A percentile compares a stretch with the other conserved stretches of the same genome.
Conservation (phyloP, 805 yeast species). For the Lachancea kluyveri region DNA sequence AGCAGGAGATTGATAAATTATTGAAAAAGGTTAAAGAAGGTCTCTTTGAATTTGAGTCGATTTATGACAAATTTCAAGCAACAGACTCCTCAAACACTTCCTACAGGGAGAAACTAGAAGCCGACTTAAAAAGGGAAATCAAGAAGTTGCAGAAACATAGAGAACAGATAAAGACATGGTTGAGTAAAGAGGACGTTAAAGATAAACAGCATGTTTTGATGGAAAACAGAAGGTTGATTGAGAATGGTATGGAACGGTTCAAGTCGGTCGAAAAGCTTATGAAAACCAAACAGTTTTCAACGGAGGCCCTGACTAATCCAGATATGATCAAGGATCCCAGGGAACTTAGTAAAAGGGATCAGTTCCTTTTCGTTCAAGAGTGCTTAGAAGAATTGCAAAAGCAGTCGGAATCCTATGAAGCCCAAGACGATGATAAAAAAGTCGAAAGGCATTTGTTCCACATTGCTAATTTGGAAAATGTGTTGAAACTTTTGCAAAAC, state of each 20-base stretch:
- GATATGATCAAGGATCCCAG: constrained; percentile 62
- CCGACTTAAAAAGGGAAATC: constrained; percentile 89
- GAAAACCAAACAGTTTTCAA: constrained; percentile 90
- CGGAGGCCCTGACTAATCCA: constrained; percentile 80
- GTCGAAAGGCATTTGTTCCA: constrained; percentile 77
- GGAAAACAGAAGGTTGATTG: constrained; percentile 68
- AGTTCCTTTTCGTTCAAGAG: constrained; percentile 59
- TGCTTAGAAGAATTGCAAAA: constrained; percentile 74
- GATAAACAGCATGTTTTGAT: constrained; percentile 70
- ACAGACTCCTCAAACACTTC: constrained; percentile 64
- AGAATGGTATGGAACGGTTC: constrained; percentile 87
- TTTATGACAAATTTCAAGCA: constrained; percentile 76
- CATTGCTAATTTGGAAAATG: constrained; percentile 66
- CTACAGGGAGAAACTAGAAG: constrained; percentile 89
- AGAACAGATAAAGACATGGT: constrained; percentile 94
- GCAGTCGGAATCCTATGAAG: constrained; percentile 75
- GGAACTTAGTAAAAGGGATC: constrained; percentile 72
- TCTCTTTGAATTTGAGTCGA: constrained; percentile 72
- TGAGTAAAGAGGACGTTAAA: constrained; percentile 84
- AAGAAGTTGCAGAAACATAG: constrained; percentile 89
- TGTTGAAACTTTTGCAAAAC: constrained; percentile 70
- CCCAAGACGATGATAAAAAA: constrained; percentile 55
- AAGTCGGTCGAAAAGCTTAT: constrained; percentile 89
- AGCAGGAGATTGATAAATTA: constrained; percentile 84
- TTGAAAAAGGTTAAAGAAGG: constrained; percentile 93